Evolutionary conservation across 768 basidiomycete species (phyloP).

Genomic region (Podaxis mareebaensis): DNA sequence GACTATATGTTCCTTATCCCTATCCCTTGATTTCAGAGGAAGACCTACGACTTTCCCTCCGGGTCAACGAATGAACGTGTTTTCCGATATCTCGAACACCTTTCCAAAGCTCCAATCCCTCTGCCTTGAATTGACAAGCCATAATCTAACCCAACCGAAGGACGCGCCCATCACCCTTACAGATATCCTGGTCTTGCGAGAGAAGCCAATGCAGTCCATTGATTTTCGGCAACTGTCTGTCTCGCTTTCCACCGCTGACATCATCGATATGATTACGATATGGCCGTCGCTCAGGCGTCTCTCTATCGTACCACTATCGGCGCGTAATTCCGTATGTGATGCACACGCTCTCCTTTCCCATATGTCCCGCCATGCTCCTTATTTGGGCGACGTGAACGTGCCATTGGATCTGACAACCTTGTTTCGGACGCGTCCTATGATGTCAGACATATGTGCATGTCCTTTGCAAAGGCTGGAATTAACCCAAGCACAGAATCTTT

Average conservation of each 20-base stretch:
- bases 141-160: neutral
- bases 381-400: neutral
- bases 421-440: neutral
- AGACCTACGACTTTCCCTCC: neutral
- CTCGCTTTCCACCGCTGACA: neutral
- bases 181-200: neutral
- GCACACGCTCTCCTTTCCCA: neutral
- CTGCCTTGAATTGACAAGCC: neutral
- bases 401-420: neutral
- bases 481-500: neutral
- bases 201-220: neutral
- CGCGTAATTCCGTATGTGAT: neutral
- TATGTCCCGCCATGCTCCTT: neutral
- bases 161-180: neutral
- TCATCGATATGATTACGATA: neutral
- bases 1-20: neutral
- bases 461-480: constrained; percentile 6
- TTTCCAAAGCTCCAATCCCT: neutral
- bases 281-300: constrained; percentile 4
- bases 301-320: neutral
- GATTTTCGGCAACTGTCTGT: neutral
- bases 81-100: neutral
- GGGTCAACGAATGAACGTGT: neutral
- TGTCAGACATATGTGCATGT: neutral
- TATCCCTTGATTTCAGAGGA: neutral